Conservation (phyloP, 331 rosid species). For the Quercus lobata region DNA sequence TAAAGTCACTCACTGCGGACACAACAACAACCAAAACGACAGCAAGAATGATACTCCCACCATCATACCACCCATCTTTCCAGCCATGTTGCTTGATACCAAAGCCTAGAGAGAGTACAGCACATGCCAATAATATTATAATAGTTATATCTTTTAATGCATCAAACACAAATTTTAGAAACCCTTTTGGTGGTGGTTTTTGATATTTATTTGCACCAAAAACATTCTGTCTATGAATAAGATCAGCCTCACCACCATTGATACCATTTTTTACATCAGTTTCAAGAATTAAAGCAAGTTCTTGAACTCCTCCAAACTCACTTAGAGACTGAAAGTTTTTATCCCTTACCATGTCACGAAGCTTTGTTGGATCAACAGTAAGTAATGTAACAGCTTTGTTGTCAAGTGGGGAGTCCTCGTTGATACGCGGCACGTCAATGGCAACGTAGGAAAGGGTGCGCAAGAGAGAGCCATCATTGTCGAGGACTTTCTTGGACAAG, state of each 20-base stretch:
- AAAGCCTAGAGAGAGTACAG: slow-evolving; percentile 26
- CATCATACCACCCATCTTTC: slow-evolving; percentile 41
- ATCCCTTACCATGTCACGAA: slow-evolving; percentile 21
- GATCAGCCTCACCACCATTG: slow-evolving; percentile 5
- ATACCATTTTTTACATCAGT: slow-evolving; percentile 14
- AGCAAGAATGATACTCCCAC: slow-evolving; percentile 36
- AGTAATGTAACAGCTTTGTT: neutral
- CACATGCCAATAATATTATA: slow-evolving; percentile 31
- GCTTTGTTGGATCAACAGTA: slow-evolving; percentile 5
- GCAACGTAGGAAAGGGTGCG: slow-evolving; percentile 26
- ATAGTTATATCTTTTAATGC: slow-evolving; percentile 30
- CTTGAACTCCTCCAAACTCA: slow-evolving; percentile 25
- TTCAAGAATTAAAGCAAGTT: slow-evolving; percentile 11
- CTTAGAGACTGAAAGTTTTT: slow-evolving; percentile 13
- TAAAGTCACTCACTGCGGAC: slow-evolving; percentile 29
- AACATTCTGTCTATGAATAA: slow-evolving; percentile 8
- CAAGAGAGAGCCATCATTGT: slow-evolving; percentile 6
- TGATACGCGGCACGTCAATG: slow-evolving; percentile 14
- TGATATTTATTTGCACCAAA: slow-evolving; percentile 22
- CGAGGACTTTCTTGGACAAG: slow-evolving; percentile 6
- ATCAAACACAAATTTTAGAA: slow-evolving; percentile 26
- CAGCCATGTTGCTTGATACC: slow-evolving; percentile 37
- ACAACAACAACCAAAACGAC: slow-evolving; percentile 25
- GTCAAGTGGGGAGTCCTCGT: neutral
- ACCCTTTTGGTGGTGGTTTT: slow-evolving; percentile 17